Conservation (phyloP, 2,329 filamentous ascomycete genomes). For the Apiospora kogelbergensis region DNA sequence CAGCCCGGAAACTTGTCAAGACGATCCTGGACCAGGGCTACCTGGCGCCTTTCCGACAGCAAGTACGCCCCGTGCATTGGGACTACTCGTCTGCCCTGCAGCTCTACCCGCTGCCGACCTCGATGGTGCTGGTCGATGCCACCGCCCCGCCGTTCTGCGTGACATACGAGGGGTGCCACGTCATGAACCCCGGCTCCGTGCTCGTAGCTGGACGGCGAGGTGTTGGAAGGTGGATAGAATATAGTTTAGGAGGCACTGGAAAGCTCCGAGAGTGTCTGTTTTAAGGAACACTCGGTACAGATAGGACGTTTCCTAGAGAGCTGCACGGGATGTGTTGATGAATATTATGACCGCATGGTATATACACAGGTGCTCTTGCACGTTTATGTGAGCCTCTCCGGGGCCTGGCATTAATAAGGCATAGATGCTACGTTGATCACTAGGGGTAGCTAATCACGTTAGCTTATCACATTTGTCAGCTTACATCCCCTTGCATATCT, state of each 20-base stretch:
- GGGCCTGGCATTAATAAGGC: background rate
- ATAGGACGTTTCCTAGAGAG: too few relatives aligned
- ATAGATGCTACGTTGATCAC: background rate
- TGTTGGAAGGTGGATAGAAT: constrained; percentile 83
- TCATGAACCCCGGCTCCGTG: constrained; percentile 86
- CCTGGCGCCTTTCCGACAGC: constrained; percentile 82
- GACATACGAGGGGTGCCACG: constrained; percentile 93
- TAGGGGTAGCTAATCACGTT: background rate
- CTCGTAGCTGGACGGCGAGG: constrained; percentile 68
- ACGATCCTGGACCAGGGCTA: constrained; percentile 89
- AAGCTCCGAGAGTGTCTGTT: constrained; percentile 63
- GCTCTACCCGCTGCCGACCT: constrained; percentile 85
- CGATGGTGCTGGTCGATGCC: constrained; percentile 78
- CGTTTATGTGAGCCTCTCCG: background rate
- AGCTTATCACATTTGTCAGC: background rate
- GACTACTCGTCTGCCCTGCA: constrained; percentile 76
- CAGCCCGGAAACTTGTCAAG: constrained; percentile 79
- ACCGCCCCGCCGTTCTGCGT: constrained; percentile 81
- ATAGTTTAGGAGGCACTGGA: constrained; percentile 67
- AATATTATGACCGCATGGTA: constrained; percentile 8
- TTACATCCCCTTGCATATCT: background rate
- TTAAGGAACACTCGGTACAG: constrained; percentile 26
- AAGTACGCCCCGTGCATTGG: constrained; percentile 82
- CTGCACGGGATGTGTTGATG: background rate
- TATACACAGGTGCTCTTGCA: background rate